Evolutionary conservation across 805 yeast species (phyloP), one percentile per base, ranked within the genome.

Genomic region (Hanseniaspora guilliermondii): DNA sequence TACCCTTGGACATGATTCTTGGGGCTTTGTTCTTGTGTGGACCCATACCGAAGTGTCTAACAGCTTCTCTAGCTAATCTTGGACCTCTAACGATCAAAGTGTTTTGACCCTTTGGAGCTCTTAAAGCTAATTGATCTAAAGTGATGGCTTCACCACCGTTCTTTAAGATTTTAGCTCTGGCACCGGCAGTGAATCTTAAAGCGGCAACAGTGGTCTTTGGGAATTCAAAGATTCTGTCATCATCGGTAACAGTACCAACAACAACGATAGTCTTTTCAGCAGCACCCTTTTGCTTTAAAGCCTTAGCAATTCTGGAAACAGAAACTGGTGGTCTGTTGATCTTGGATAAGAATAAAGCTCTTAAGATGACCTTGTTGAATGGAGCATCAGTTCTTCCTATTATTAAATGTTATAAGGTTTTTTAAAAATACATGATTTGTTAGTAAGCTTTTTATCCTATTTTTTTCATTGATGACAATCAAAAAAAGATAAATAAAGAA

Each of bases 21-120:
- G 99, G 99, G 71, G 97, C 97, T 87, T 93, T 93, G 79, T 81
- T 78, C 83, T 87, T 87, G 94, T 93, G 98, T 72, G 99, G 99
- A 80, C 99, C 99, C 76, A 91, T 73, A 76, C 99, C 99, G 74
- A 93, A 93, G 85, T 93, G 97, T 82, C 97, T 87, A 70, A 87
- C 97, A 70, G 97, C 97, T 81, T 93, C 97, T 82, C 99, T 87
- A 76, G 95, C 72, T 78, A 79, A 82, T 86, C 97, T 88, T 78
- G 97, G 95, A 76, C 99, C 99, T 82, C 97, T 87, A 74, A 93
- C 79, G 70, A 91, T 77, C 75, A 93, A 77, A 66, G 98, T 93
- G 96, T 93, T 93, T 76, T 87, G 84, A 78, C 99, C 99, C 76
- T 89, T 88, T 77, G 99, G 99, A 74, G 97, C 91, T 78, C 95